A percentile compares a stretch with the other conserved stretches of the same genome.
These are phyloP conservation scores for Halophytophthora batemanensis DNA, from an alignment of 352 stramenopile species.

Conservation along the genomic window DNA sequence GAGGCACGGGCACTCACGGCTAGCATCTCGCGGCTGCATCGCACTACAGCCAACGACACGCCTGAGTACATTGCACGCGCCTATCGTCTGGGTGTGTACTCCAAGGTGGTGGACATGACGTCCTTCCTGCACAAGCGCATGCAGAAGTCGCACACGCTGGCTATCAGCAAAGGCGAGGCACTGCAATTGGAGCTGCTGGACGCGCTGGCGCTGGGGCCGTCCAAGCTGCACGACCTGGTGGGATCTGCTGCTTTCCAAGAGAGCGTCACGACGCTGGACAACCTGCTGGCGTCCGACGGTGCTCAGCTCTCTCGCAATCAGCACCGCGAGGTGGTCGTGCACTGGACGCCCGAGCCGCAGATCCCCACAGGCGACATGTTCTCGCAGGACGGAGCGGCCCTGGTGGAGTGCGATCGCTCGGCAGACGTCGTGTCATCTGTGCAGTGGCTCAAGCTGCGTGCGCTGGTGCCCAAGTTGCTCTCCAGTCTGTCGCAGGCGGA, in stretches of 20 bases:
- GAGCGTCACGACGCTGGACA: slow-evolving; percentile 37
- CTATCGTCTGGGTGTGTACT: slow-evolving; percentile 83
- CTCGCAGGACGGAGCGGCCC: slow-evolving; percentile 26
- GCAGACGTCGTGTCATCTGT: slow-evolving; percentile 39
- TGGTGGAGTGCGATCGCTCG: slow-evolving; percentile 73
- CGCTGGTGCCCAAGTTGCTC: slow-evolving; percentile 50
- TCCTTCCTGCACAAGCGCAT: slow-evolving; percentile 71
- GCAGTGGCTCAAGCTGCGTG: slow-evolving; percentile 63
- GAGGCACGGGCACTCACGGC: slow-evolving; percentile 54
- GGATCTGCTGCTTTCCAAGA: slow-evolving; percentile 37
- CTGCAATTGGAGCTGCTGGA: slow-evolving; percentile 61
- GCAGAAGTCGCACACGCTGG: slow-evolving; percentile 71
- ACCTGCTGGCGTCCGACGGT: slow-evolving; percentile 33
- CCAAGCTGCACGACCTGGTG: slow-evolving; percentile 53
- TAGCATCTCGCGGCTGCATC: slow-evolving; percentile 51
- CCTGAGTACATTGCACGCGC: slow-evolving; percentile 76
- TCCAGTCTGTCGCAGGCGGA: slow-evolving; percentile 27
- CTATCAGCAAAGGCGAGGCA: slow-evolving; percentile 54
- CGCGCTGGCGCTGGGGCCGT: slow-evolving; percentile 29
- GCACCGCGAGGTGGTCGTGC: slow-evolving; percentile 72
- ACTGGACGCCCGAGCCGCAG: slow-evolving; percentile 47
- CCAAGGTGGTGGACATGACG: slow-evolving; percentile 84
- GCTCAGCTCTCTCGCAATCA: slow-evolving; percentile 67
- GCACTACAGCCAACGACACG: slow-evolving; percentile 55
- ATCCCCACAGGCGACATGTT: slow-evolving; percentile 43